Base-by-base conservation (phyloP, 1,139 yeast species). In the Suhomyces maxii region DNA sequence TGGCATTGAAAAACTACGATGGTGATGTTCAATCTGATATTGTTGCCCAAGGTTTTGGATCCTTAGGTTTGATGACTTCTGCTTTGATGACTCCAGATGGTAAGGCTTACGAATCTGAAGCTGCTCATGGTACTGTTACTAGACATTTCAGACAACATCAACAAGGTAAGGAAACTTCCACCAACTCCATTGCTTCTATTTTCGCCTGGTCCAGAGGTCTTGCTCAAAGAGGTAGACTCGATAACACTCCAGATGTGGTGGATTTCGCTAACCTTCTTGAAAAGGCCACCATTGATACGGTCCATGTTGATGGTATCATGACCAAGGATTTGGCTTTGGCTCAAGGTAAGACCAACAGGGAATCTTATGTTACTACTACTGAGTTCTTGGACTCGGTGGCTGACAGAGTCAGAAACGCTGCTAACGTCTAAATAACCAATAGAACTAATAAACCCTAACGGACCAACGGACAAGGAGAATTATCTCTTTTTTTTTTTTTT, bases 11-110 rank as follows among this genome's bases (percentile, higher is more conserved):
- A 77, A 91, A 91, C 76, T 91, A 91, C 71, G 98, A 91, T 65
- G 98, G 98, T 68, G 98, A 91, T 64, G 98, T 91, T 49, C 96
- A 90, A 73, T 86, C 96, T 30, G 98, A 91, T 67, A 89, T 91
- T 60, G 97, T 91, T 50, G 98, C 98, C 37, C 98, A 91, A 73
- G 98, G 98, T 35, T 91, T 90, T 63, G 98, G 98, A 37, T 90
- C 97, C 26, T 79, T 91, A 55, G 98, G 98, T 45, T 80, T 91
- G 61, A 91, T 91, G 98, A 90, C 97, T 34, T 91, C 97, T 10
- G 96, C 89, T 42, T 81, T 91, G 57, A 82, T 89, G 68, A 85
- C 97, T 33, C 96, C 97, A 42, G 97, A 91, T 69, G 98, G 98
- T 44, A 88, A 87, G 73, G 86, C 97, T 30, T 90, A 89, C 67